phyloP scores from a whole-genome alignment of 2,329 filamentous ascomycete species.

The Aspergillus hortae region DNA sequence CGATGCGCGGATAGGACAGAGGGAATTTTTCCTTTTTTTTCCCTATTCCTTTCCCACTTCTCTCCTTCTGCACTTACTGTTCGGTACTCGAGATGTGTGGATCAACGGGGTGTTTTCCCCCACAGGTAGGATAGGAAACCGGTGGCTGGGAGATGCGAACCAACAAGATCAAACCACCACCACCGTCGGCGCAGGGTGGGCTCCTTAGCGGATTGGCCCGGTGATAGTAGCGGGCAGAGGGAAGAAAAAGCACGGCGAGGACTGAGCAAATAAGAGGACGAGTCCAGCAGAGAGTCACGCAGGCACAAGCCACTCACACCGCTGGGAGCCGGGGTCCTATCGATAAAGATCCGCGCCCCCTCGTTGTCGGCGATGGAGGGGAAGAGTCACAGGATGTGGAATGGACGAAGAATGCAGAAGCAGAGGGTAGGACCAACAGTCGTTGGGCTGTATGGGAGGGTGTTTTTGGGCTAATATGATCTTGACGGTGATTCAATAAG shows the following conservation, averaged over 20 bases:
- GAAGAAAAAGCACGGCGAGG: slow-evolving; percentile 5
- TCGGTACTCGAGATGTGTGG: slow-evolving; percentile 1
- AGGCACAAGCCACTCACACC: slow-evolving; percentile 25
- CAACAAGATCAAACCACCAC: slow-evolving; percentile 7
- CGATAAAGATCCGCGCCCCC: slow-evolving; percentile 25
- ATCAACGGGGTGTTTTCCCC: slow-evolving; percentile 11
- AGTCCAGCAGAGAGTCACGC: slow-evolving; percentile 19
- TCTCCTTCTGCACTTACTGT: not conserved
- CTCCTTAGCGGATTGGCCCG: not conserved
- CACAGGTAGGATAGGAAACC: slow-evolving; percentile 9
- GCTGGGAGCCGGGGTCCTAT: slow-evolving; percentile 21
- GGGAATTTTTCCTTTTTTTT: not conserved
- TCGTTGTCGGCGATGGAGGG: slow-evolving; percentile 16
- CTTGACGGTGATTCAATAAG: not conserved
- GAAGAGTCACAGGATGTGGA: not conserved
- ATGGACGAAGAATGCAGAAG: not conserved
- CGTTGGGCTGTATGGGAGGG: too few species aligned
- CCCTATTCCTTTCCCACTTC: not conserved
- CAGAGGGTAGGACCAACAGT: not conserved
- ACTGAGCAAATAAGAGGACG: slow-evolving; percentile 5
- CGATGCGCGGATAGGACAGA: slow-evolving; percentile 1
- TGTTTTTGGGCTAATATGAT: not conserved
- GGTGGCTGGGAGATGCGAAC: slow-evolving; percentile 21
- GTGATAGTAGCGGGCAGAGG: not conserved
- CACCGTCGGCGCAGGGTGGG: not conserved